phyloP scores from a whole-genome alignment of 2,329 filamentous ascomycete genomes.

The Berkeleyomyces basicola region DNA sequence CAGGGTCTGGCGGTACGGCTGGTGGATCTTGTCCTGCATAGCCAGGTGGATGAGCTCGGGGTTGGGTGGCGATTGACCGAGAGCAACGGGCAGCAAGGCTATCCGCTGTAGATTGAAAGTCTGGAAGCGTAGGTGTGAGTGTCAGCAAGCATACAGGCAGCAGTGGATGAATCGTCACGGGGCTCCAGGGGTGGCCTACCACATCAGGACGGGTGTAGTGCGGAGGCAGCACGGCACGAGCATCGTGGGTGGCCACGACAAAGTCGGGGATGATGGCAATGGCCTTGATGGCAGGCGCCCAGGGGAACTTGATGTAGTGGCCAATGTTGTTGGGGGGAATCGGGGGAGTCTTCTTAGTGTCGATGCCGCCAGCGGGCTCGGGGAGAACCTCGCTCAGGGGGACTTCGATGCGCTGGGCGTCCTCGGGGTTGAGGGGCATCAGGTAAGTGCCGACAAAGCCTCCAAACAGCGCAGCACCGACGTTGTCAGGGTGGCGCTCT shows the following conservation, averaged over 20 bases:
- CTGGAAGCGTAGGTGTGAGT: conserved; percentile 22
- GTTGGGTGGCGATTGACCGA: conserved; percentile 79
- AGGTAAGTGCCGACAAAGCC: conserved; percentile 95
- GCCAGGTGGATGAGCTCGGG: conserved; percentile 89
- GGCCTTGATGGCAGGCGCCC: conserved; percentile 90
- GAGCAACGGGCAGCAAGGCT: conserved; percentile 73
- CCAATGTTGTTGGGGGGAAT: conserved; percentile 85
- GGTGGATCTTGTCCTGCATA: conserved; percentile 98
- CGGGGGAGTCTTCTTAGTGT: conserved; percentile 75
- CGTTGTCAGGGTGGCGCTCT: conserved; percentile 85
- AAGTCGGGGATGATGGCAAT: conserved; percentile 94
- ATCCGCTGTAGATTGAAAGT: conserved; percentile 90
- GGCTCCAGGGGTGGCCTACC: conserved; percentile 29
- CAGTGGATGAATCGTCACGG: neutral
- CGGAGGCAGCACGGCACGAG: conserved; percentile 67
- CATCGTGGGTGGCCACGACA: conserved; percentile 85
- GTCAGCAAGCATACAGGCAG: neutral
- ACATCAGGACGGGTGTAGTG: conserved; percentile 69
- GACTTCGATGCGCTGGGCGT: conserved; percentile 81
- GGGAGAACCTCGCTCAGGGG: conserved; percentile 87
- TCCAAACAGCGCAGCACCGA: conserved; percentile 86
- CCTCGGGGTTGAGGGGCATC: conserved; percentile 77
- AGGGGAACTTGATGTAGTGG: conserved; percentile 89
- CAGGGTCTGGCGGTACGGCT: conserved; percentile 81
- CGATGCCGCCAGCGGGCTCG: conserved; percentile 72